Evolutionary conservation across 805 yeast genomes (phyloP), one percentile per base, ranked within the genome.

Genomic region (Saturnispora mendoncae): DNA sequence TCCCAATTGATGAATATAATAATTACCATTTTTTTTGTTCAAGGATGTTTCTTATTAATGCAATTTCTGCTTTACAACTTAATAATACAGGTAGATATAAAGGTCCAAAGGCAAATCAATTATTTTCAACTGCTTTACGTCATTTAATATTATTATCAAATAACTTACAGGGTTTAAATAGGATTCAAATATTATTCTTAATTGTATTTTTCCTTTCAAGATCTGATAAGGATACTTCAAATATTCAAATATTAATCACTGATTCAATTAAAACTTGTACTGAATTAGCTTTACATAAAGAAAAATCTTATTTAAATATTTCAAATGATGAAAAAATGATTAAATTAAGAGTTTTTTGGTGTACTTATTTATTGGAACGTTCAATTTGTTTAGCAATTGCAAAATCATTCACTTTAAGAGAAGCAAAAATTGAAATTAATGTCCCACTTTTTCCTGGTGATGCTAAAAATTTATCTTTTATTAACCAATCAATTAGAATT

Each of bases 301-400:
- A 59, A 12, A 52, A 50, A 32, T 49, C 67, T 2, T 69, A 69
- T 48, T 43, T 51, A 31, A 55, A 55, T 25, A 52, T 61, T 20
- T 29, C 56, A 13, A 24, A 48, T 19, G 50, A 51, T 24, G 38
- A 49, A 17, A 50, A 48, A 39, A 67, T 69, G 46, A 63, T 65
- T 39, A 68, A 66, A 51, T 56, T 75, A 57, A 65, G 83, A 47
- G 58, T 74, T 14, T 78, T 79, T 61, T 78, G 84, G 84, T 73
- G 80, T 53, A 71, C 72, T 6, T 78, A 77, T 53, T 51, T 75
- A n/a, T 52, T 76, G 34, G 84, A 78, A 51, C 68, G 81, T 52
- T 68, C 77, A 60, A 73, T 76, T 37, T 71, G 78, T 29, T 71
- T 76, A 29, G 74, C 81, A 7, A 77, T 78, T 10, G 78, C 81